Base-by-base conservation (phyloP, 2,329 filamentous ascomycete species). In the Aspergillus puulaauensis region DNA sequence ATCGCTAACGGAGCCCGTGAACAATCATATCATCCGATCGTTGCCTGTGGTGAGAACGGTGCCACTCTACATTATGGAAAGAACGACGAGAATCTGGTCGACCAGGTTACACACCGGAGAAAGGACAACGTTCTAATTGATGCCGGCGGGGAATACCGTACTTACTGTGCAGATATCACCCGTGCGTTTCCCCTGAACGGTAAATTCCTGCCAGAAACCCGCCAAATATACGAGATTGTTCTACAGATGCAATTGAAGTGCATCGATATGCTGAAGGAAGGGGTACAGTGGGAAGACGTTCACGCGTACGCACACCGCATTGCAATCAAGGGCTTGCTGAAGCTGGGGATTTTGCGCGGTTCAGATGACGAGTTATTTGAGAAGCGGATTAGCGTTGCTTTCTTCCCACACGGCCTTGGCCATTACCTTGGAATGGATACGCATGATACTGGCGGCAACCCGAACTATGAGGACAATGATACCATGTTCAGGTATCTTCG, bases 401-500 rank as follows among this genome's bases (percentile, higher is more conserved):
- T 97, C 79, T 90, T 96, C 70, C 93, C 93, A 1, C 93, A 97
- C 72, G 93, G 93, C 0, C 79, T 97, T 1, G 93, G 93, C 0
- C 93, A 97, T 75, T 93, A 96, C 72, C 80, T 97, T 9, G 93
- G 93, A 61, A 88, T 97, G 83, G 93, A 97, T 72, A 96, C 92
- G 2, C 93, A 97, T 73, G 93, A 97, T 69, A 90, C 87, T 0
- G 90, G 89, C 60, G 90, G 90, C 21, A 87, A 91, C 71, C 81
- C 90, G 37, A 89, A 93, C 74, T 91, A 90, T 67, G 80, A 80
- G 8, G 95, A 99, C 70, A 79, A 83, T 59, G 93, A 99, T 72
- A 80, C 84, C 37, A 86, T 97, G 82, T 98, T 97, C 77, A 83
- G 86, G 53, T 98, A 97, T 70, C 79, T 99, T 59, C 83, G 95